These are phyloP conservation scores for Leucosporidium scottii DNA, from an alignment of 768 basidiomycete species.

Conservation along the genomic window DNA sequence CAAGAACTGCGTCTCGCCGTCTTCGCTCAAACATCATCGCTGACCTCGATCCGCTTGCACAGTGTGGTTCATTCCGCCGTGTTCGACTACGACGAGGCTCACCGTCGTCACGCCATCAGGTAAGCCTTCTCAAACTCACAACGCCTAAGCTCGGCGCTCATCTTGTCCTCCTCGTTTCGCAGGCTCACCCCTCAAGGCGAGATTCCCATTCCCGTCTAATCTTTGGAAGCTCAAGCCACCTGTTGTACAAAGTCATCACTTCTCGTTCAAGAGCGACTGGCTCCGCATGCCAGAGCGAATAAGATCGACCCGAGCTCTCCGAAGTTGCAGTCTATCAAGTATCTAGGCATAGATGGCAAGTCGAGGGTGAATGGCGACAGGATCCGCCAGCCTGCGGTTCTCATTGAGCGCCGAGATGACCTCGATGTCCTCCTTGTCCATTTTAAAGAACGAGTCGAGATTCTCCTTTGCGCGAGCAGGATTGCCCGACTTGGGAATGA, in stretches of 20 bases:
- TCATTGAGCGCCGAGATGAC: background rate
- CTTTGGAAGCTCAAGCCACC: too few species aligned
- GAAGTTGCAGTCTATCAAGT: too few species aligned
- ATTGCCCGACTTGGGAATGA: slow-evolving; percentile 58
- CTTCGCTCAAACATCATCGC: too few species aligned
- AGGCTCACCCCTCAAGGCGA: slow-evolving; percentile 2
- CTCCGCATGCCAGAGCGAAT: too few species aligned
- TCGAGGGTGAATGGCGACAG: too few species aligned
- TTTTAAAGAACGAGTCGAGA: background rate
- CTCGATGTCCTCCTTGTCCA: background rate
- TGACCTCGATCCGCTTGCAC: too few species aligned
- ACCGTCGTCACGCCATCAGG: background rate
- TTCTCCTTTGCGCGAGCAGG: background rate
- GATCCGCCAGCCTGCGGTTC: background rate
- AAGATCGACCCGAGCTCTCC: too few species aligned
- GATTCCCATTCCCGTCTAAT: background rate
- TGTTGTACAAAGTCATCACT: too few species aligned
- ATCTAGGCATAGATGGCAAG: too few species aligned
- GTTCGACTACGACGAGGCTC: slow-evolving; percentile 22
- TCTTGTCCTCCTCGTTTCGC: background rate
- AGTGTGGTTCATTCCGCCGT: slow-evolving; percentile 26
- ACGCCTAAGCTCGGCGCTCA: background rate
- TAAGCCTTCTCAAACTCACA: background rate
- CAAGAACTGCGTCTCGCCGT: too few species aligned
- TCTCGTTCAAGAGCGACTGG: too few species aligned